These are phyloP conservation scores for Penicillium paxilli DNA, from an alignment of 495 filamentous ascomycete genomes.

Conservation along the genomic window DNA sequence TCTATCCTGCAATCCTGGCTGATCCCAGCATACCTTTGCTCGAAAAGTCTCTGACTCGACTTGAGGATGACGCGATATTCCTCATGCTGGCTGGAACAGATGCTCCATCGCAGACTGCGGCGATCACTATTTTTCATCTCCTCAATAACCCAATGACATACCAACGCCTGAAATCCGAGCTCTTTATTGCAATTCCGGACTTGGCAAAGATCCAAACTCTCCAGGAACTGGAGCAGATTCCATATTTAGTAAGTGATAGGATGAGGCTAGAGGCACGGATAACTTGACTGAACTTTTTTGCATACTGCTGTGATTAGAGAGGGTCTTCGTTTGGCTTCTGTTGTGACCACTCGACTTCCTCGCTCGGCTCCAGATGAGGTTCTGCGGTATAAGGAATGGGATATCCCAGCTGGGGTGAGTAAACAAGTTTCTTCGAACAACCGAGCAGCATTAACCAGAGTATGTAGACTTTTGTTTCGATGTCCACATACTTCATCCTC, in stretches of 20 bases:
- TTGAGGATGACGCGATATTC: conserved; percentile 38
- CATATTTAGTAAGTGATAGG: conserved; percentile 31
- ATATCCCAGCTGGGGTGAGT: conserved; percentile 26
- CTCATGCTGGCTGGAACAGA: conserved; percentile 40
- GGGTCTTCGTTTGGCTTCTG: conserved; percentile 51
- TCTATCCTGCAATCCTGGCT: conserved; percentile 16
- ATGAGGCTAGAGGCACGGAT: too few relatives aligned
- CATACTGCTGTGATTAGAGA: conserved; percentile 56
- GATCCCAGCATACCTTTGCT: conserved; percentile 2
- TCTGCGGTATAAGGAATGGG: conserved; percentile 20
- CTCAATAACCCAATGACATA: conserved; percentile 20
- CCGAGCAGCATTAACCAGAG: background rate
- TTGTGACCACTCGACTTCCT: conserved; percentile 37
- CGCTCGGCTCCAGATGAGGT: conserved; percentile 34
- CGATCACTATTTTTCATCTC: conserved; percentile 29
- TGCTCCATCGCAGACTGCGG: conserved; percentile 16
- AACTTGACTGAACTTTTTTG: background rate
- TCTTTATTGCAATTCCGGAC: conserved; percentile 18
- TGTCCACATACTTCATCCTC: conserved; percentile 36
- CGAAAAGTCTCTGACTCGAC: conserved; percentile 32
- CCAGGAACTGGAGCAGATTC: conserved; percentile 27
- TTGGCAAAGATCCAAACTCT: conserved; percentile 4
- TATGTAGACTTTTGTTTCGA: conserved; percentile 17
- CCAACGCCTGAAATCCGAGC: conserved; percentile 22
- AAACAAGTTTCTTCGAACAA: background rate